Evolutionary conservation across 2,329 filamentous ascomycete genomes (phyloP), one percentile per base, ranked within the genome.

Genomic region (Fusarium torreyae): DNA sequence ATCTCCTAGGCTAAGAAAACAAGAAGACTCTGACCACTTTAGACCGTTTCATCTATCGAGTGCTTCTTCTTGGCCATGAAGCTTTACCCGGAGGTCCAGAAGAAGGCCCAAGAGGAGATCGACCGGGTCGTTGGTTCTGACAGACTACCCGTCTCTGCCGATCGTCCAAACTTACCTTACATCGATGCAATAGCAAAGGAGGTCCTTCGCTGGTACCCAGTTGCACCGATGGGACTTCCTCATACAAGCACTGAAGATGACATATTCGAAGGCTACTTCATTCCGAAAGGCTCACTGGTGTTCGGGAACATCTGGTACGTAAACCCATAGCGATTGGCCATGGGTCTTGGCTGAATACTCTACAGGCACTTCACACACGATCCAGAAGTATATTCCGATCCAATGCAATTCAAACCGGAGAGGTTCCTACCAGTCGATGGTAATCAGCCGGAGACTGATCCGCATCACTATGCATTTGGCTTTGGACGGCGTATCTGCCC

Each of bases 401-500:
- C 69, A 2, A 63, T 56, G 54, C 17, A 31, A 3, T 72, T 71
- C 7, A 53, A 69, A 1, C 70, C 69, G 2, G 69, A 69, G 7
- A 45, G 70, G 8, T 72, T 71, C 38, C 20, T 73, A 6, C 39
- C 54, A 38, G 43, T 33, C 1, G 15, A 80, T 4, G 39, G 50
- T 7, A 63, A 64, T 1, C 36, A 68, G 7, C 63, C 74, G 1
- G 69, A 69, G 22, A 75, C 73, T 2, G 76, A 80, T 22, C 78
- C 79, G 4, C 44, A 31, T 1, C 42, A 22, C 3, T 71, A 74
- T 18, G 72, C 71, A 4, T 81, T 79, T 49, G 79, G 77, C 1
- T 81, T 76, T 36, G 79, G 79, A 6, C 76, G 79, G 0, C 74
- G 79, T 5, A 68, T 78, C 17, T 81, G 77, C 33, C 75, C 79